Evolutionary conservation across 306 rosid species (phyloP).

Genomic region (Cercis canadensis): DNA sequence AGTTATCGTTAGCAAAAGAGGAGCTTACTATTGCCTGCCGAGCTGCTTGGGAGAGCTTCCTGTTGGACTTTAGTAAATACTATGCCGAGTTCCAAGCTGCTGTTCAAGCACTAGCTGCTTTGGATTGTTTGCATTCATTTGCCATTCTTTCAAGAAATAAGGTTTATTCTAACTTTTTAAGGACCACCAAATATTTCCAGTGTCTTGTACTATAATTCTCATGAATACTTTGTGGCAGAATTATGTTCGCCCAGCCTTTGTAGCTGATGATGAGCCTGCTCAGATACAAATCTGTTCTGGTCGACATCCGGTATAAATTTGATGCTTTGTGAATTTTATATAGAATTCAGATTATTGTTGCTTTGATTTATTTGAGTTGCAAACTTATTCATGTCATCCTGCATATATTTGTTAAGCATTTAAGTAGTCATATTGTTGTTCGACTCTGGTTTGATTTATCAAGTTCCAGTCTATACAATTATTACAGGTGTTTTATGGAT

Average conservation of each 20-base stretch:
- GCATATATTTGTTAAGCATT: constrained; percentile 10
- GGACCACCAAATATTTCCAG: constrained; percentile 28
- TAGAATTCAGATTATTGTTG: constrained; percentile 3
- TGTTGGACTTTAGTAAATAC: constrained; percentile 64
- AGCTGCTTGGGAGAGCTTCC: constrained; percentile 88
- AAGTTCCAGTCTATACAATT: background rate
- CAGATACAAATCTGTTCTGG: constrained; percentile 81
- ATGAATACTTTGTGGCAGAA: constrained; percentile 56
- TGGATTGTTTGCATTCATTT: constrained; percentile 88
- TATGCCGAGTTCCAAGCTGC: constrained; percentile 83
- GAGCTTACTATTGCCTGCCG: constrained; percentile 71
- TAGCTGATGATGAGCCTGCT: constrained; percentile 67
- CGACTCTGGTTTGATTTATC: background rate
- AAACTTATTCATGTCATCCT: constrained; percentile 12
- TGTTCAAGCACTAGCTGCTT: constrained; percentile 88
- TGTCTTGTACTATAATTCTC: constrained; percentile 26
- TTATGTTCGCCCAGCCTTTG: constrained; percentile 75
- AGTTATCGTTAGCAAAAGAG: constrained; percentile 75
- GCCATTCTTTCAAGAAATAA: constrained; percentile 92
- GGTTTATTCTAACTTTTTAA: constrained; percentile 50
- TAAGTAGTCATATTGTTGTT: background rate
- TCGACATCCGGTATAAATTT: constrained; percentile 82
- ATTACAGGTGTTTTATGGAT: background rate
- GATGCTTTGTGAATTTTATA: constrained; percentile 29
- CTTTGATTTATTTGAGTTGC: constrained; percentile 29